Conservation (phyloP, 306 rosid species). For the Malus asiatica region DNA sequence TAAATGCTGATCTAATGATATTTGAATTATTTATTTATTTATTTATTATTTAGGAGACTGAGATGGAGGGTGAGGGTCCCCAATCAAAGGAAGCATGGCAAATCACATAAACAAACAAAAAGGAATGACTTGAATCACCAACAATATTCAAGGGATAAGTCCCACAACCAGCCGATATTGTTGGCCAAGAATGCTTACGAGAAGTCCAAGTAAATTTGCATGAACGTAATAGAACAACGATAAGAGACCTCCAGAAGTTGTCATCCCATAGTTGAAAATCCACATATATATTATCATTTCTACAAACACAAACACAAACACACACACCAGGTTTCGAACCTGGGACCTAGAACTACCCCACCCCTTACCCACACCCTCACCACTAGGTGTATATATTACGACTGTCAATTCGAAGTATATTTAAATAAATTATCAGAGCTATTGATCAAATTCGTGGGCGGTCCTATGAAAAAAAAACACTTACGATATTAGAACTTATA, state of each 20-base stretch:
- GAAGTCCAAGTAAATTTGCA: not conserved
- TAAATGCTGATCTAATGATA: too few relatives aligned
- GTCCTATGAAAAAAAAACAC: too few relatives aligned
- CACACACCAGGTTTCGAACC: too few relatives aligned
- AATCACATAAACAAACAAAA: not conserved
- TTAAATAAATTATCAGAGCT: not conserved
- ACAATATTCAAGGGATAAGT: not conserved
- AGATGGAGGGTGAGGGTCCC: too few relatives aligned
- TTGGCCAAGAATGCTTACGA: slow-evolving; percentile 10
- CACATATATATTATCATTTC: not conserved
- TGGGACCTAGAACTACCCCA: too few relatives aligned
- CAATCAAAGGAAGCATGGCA: not conserved
- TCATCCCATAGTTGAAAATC: not conserved
- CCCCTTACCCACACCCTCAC: too few relatives aligned
- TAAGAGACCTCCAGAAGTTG: not conserved
- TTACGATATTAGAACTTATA: too few relatives aligned
- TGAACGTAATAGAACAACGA: not conserved
- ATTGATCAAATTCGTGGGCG: too few relatives aligned
- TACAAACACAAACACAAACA: not conserved
- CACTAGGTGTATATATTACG: too few relatives aligned
- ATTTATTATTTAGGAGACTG: too few relatives aligned
- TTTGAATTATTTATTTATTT: too few relatives aligned
- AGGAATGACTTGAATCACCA: not conserved
- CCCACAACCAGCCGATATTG: slow-evolving; percentile 15
- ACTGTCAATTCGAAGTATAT: not conserved